Evolutionary conservation across 208 protist species (phyloP), one percentile per base, ranked within the genome.

Genomic region (Angomonas deanei): DNA sequence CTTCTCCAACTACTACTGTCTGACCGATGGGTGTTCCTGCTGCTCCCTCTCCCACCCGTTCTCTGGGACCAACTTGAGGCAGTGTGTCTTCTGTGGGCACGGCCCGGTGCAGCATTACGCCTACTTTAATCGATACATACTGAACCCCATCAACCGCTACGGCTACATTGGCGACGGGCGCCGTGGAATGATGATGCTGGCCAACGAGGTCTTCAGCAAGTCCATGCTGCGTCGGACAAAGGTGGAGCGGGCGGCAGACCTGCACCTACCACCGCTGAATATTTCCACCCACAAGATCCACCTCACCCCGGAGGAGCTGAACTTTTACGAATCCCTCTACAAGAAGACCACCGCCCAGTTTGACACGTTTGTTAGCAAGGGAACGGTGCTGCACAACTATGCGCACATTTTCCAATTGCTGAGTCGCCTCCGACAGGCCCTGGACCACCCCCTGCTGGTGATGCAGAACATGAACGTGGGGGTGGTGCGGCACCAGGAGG

Each of bases 81-180:
- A 91, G 53, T 97, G 92, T 61, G 74, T 89, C 47, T 90, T 90
- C 68, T 97, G 93, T 73, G 91, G 90, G 33, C 94, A 97, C 71
- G 81, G 89, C 2, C 89, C 92, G n/a, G 60, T 97, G 64, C 80
- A 91, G 75, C 94, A 97, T 56, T 96, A 92, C 70, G 84, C 88
- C 21, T 89, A 92, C 70, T 97, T 97, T 75, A 98, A 98, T 70
- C 78, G 80, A 36, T 70, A 92, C 66, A 85, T 98, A 42, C 76
- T 98, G 38, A 98, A 97, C 77, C 95, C 95, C n/a, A 98, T 98
- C 67, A 82, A 77, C 38, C 81, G 88, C 66, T 97, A 96, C 67
- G 95, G 95, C 39, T 97, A 97, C 78, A 84, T 96, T 54, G 94
- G 94, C 27, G 86, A 93, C 36, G 92, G 91, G 4, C 64, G 84